Evolutionary conservation across 495 filamentous ascomycete genomes (phyloP).

Genomic region (Entonaema liquescens): DNA sequence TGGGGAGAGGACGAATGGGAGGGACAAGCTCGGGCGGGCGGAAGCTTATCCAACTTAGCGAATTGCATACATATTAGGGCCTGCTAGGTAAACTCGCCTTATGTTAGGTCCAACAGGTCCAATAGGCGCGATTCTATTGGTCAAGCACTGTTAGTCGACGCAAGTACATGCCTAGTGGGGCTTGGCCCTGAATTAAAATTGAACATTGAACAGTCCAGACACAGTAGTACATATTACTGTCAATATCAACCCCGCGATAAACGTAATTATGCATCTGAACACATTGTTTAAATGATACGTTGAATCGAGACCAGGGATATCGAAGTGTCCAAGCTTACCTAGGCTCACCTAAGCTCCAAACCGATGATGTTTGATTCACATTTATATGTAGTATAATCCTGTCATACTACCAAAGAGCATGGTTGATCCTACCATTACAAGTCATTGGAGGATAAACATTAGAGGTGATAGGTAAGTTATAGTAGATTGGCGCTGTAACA

Average conservation of each 20-base stretch:
- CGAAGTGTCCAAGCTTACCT: neutral
- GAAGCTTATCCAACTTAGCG: conserved; percentile 28
- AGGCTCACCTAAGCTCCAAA: neutral
- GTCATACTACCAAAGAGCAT: neutral
- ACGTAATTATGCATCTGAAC: neutral
- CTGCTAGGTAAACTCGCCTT: neutral
- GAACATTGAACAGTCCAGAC: neutral
- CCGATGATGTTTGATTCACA: neutral
- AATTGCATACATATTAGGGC: no score
- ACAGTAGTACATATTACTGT: neutral
- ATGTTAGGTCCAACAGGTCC: neutral
- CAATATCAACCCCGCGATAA: neutral
- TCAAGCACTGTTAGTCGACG: neutral
- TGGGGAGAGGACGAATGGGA: conserved; percentile 42
- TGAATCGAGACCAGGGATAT: neutral
- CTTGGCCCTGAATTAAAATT: conserved; percentile 3
- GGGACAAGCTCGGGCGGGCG: conserved; percentile 32
- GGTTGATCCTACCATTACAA: neutral
- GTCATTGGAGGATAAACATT: neutral
- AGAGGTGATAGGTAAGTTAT: neutral
- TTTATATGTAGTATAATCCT: neutral
- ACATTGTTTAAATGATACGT: neutral
- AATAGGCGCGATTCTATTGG: neutral
- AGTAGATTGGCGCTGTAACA: neutral
- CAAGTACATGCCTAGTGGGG: neutral